These are phyloP conservation scores for Zygnema circumcarinatum DNA, from an alignment of 139 green algal genomes.

Conservation along the genomic window DNA sequence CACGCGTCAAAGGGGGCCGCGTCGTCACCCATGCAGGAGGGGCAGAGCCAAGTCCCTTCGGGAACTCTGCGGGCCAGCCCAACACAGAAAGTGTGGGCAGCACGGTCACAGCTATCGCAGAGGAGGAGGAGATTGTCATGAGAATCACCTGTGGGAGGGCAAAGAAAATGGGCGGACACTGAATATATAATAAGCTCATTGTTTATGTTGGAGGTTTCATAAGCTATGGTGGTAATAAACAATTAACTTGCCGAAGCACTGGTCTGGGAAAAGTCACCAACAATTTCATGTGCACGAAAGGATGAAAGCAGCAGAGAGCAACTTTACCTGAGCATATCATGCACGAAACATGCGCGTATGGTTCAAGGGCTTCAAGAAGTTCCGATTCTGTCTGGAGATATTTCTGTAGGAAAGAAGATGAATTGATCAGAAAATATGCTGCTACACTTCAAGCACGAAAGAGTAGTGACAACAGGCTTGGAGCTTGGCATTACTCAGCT, in stretches of 20 bases:
- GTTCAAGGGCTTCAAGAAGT: neutral
- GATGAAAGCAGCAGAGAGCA: too few species aligned
- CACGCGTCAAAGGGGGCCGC: too few species aligned
- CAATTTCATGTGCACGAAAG: too few species aligned
- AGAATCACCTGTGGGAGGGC: neutral
- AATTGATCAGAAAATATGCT: too few species aligned
- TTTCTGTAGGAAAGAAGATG: slow-evolving; percentile 22
- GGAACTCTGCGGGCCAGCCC: slow-evolving; percentile 47
- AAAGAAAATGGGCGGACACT: neutral
- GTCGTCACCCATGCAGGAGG: slow-evolving; percentile 14
- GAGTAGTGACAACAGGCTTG: too few species aligned
- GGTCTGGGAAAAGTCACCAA: too few species aligned
- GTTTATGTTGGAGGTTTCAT: neutral
- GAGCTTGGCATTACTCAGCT: too few species aligned
- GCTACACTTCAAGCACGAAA: too few species aligned
- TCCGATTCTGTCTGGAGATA: slow-evolving; percentile 29
- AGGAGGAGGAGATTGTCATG: slow-evolving; percentile 53
- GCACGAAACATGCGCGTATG: slow-evolving; percentile 39
- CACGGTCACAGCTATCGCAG: slow-evolving; percentile 61
- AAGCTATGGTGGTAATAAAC: neutral
- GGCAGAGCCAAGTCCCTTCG: slow-evolving; percentile 53
- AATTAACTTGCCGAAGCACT: too few species aligned
- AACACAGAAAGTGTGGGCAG: slow-evolving; percentile 62
- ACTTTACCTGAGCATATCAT: slow-evolving; percentile 16
- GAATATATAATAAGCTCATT: neutral